Evolutionary conservation across 148 eudicot genomes (phyloP).

Genomic region (Diospyros kaki): DNA sequence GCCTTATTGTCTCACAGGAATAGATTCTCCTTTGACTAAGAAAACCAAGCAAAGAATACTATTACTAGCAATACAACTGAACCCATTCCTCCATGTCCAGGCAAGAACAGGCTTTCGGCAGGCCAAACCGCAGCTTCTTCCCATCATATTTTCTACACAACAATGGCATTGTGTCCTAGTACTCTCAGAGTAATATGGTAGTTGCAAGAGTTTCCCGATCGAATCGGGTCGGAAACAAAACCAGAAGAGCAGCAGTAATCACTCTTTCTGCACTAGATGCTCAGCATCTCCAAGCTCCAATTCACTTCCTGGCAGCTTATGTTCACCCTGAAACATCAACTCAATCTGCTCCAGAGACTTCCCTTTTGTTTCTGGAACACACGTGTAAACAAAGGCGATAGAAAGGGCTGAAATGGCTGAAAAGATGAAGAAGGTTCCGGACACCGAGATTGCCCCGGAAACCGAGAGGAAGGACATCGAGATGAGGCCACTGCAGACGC

Average conservation of each 20-base stretch:
- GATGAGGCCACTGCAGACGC: slow-evolving; percentile 68
- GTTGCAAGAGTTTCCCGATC: too few relatives aligned
- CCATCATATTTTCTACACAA: too few relatives aligned
- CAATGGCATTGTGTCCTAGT: too few relatives aligned
- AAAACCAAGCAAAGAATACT: too few relatives aligned
- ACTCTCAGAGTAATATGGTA: too few relatives aligned
- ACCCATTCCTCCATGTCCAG: too few relatives aligned
- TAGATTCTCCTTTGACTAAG: too few relatives aligned
- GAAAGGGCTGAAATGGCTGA: slow-evolving; percentile 52
- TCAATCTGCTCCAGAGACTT: slow-evolving; percentile 75
- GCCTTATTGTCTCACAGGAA: too few relatives aligned
- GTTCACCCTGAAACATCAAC: slow-evolving; percentile 39
- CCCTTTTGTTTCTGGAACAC: slow-evolving; percentile 83
- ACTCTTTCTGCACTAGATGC: slow-evolving; percentile 42
- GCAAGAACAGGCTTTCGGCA: too few relatives aligned
- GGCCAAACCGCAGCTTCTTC: too few relatives aligned
- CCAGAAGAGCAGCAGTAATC: neutral
- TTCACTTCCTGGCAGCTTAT: slow-evolving; percentile 27
- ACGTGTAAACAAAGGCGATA: slow-evolving; percentile 46
- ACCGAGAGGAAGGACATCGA: slow-evolving; percentile 81
- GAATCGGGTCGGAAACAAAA: too few relatives aligned
- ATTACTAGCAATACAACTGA: too few relatives aligned
- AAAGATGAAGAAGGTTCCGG: slow-evolving; percentile 63
- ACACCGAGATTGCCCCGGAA: slow-evolving; percentile 43
- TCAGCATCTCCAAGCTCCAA: slow-evolving; percentile 53